These are phyloP conservation scores for Lycium ferocissimum DNA, from an alignment of 257 asterid species.

Conservation along the genomic window DNA sequence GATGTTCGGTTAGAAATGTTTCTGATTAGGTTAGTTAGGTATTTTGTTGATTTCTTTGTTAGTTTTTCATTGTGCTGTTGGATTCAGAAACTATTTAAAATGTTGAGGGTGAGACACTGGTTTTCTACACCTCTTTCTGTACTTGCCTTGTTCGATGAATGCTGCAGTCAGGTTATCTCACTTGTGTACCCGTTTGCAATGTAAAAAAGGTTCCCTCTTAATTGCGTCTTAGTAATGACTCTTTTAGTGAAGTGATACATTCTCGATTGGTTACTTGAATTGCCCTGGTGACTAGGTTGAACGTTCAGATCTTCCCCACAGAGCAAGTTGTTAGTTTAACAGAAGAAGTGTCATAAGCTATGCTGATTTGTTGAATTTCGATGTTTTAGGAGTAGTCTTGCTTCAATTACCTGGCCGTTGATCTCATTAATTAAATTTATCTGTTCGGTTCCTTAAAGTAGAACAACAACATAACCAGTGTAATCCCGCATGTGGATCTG, in stretches of 20 bases:
- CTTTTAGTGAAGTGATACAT: background rate
- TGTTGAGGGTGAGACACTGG: background rate
- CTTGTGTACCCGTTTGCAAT: background rate
- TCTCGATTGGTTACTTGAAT: background rate
- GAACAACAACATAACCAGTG: no score
- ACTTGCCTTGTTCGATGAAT: background rate
- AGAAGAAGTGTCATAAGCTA: background rate
- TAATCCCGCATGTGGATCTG: no score
- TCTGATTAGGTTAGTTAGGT: background rate
- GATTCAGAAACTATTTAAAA: background rate
- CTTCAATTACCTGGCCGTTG: background rate
- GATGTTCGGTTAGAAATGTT: constrained; percentile 6
- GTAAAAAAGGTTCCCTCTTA: background rate
- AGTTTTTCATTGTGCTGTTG: background rate
- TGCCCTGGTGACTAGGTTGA: background rate
- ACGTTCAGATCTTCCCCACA: background rate
- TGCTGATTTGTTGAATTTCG: background rate
- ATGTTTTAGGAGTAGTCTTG: background rate
- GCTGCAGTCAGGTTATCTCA: background rate
- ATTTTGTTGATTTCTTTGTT: constrained; percentile 6
- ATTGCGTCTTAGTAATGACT: background rate
- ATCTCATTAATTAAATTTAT: background rate
- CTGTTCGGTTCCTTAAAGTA: background rate
- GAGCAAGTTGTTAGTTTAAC: background rate
- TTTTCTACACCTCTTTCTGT: background rate